Percentiles rank a stretch among this genome's conserved stretches.
phyloP scores from a whole-genome alignment of 805 yeast genomes.

The Candida lessepsii region DNA sequence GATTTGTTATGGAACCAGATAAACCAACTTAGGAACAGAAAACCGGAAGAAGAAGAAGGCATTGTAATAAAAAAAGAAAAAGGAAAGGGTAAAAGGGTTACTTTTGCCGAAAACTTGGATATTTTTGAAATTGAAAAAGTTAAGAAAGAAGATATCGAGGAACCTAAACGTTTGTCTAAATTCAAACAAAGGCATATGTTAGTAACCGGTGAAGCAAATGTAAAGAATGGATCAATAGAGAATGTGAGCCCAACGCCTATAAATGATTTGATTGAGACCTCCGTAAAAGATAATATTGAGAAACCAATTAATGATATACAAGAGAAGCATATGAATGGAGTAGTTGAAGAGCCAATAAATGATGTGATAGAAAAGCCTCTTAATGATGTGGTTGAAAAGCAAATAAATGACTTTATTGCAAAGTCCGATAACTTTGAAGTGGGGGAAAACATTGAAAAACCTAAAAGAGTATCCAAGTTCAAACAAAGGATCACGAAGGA shows the following conservation, averaged over 20 bases:
- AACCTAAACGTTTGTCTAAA: conserved; percentile 15
- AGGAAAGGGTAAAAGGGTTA: conserved; percentile 34
- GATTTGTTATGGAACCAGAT: conserved; percentile 43
- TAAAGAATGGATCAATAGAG: not conserved
- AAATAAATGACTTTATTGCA: too few relatives aligned
- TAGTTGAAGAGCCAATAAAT: conserved; percentile 6
- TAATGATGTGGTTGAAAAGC: conserved; percentile 2
- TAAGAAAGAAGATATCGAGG: conserved; percentile 44
- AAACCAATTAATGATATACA: not conserved
- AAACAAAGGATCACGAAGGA: not conserved
- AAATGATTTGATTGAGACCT: not conserved
- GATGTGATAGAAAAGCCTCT: conserved; percentile 14
- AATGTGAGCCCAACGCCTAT: not conserved
- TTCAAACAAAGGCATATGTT: conserved; percentile 17
- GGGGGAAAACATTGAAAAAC: not conserved
- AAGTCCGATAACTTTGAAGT: too few relatives aligned
- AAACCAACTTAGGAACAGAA: conserved; percentile 23
- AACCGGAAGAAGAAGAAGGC: not conserved
- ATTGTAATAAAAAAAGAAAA: not conserved
- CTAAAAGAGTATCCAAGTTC: conserved; percentile 9
- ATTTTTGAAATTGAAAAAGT: conserved; percentile 61
- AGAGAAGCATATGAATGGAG: not conserved
- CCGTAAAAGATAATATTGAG: conserved; percentile 10
- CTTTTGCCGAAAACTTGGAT: conserved; percentile 51
- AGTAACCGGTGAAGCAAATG: not conserved